These are phyloP conservation scores for Paramecium sonneborni DNA, from an alignment of 73 alveolate genomes.

Conservation along the genomic window DNA sequence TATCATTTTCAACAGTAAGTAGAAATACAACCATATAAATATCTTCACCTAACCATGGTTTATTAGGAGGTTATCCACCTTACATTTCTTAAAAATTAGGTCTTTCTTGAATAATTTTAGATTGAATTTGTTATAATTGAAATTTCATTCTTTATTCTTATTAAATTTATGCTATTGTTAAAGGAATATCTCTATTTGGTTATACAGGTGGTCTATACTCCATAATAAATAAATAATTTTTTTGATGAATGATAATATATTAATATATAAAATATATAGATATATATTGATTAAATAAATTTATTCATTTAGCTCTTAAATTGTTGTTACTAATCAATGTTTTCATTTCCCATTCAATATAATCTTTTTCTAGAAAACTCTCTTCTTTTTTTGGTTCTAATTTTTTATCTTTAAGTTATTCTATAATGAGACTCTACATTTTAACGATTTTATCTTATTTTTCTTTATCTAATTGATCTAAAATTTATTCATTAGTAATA, in stretches of 20 bases:
- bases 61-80: conserved; percentile 14
- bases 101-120: not conserved
- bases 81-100: not conserved
- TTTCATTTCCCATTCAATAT: conserved; percentile 30
- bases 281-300: not conserved
- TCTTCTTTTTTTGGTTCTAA: not conserved
- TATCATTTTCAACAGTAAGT: conserved; percentile 8
- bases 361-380: not conserved
- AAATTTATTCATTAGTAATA: conserved; percentile 2
- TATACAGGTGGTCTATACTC: not conserved
- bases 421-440: not conserved
- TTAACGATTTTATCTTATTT: not conserved
- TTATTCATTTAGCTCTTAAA: not conserved
- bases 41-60: conserved; percentile 50
- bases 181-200: not conserved
- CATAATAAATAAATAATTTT: not conserved
- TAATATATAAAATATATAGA: no score
- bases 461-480: not conserved
- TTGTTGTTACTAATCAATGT: not conserved
- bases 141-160: not conserved
- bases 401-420: conserved; percentile 13
- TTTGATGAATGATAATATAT: not conserved
- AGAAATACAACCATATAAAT: conserved; percentile 29
- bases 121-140: not conserved
- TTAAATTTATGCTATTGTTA: not conserved